phyloP scores from a whole-genome alignment of 2,329 filamentous ascomycete genomes.

The Basipetospora chlamydospora region DNA sequence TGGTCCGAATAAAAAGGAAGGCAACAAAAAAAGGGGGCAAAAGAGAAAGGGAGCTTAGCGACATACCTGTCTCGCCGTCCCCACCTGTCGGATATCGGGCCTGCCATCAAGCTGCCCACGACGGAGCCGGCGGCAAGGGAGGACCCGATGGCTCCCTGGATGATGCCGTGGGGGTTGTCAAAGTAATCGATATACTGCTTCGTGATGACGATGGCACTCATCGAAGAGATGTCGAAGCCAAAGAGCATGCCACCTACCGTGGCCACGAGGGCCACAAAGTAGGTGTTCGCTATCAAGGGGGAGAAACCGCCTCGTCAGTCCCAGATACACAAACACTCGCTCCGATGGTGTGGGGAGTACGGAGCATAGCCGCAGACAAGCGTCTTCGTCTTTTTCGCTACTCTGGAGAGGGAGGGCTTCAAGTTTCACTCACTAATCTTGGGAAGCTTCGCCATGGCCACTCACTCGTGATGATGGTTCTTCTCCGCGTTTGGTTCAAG shows the following conservation, averaged over 20 bases:
- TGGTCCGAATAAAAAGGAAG: no score
- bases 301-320: no score
- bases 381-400: no score
- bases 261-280: constrained; percentile 20
- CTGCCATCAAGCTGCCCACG: constrained; percentile 42
- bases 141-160: constrained; percentile 57
- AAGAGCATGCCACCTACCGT: constrained; percentile 53
- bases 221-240: constrained; percentile 66
- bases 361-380: neutral
- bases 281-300: constrained; percentile 14
- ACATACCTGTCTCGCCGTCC: no score
- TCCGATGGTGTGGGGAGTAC: no score
- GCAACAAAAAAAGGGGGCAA: no score
- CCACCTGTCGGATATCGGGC: no score
- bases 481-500: neutral
- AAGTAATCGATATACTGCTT: constrained; percentile 60
- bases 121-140: constrained; percentile 62
- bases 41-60: no score
- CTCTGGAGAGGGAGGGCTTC: neutral
- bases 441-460: constrained; percentile 3
- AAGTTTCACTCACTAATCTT: neutral
- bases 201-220: constrained; percentile 54
- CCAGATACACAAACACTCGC: no score
- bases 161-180: constrained; percentile 39
- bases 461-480: neutral